Percentiles rank a stretch among this genome's conserved stretches.
Evolutionary conservation across 176 grass and related monocot species (phyloP).

Genomic region (Oryza australiensis): DNA sequence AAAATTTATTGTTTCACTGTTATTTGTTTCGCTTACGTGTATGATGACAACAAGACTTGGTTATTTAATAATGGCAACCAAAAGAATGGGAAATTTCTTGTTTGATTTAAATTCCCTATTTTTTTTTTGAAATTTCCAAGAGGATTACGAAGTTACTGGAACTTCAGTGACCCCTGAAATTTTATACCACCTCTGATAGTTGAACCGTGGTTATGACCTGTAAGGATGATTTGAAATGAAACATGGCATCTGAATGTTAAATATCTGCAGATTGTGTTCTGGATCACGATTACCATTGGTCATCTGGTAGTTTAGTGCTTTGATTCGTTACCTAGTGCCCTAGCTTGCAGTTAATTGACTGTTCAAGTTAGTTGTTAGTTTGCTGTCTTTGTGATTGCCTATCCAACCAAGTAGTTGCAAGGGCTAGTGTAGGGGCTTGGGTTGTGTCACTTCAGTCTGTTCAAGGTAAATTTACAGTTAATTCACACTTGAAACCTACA

Average conservation of each 20-base stretch:
- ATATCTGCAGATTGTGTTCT: background rate
- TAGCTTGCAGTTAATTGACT: slow-evolving; percentile 4
- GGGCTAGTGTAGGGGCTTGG: slow-evolving; percentile 19
- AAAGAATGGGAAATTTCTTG: no score
- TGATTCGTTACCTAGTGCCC: slow-evolving; percentile 19
- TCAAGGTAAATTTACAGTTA: no score
- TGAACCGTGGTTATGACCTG: background rate
- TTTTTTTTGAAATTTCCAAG: no score
- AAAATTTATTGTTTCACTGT: background rate
- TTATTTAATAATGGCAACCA: no score
- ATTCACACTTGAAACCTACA: no score
- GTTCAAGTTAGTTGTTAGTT: slow-evolving; percentile 11
- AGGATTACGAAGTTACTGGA: no score
- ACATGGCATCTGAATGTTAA: background rate
- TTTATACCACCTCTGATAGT: background rate
- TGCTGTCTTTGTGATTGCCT: slow-evolving; percentile 11
- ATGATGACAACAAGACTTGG: background rate
- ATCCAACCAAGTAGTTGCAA: slow-evolving; percentile 25
- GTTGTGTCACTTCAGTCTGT: slow-evolving; percentile 24
- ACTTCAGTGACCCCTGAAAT: background rate
- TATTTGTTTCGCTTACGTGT: background rate
- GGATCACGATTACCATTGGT: background rate
- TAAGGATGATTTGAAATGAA: background rate
- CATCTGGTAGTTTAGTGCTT: background rate
- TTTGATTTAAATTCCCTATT: no score